These are phyloP conservation scores for Colletotrichum sp. DNA, from an alignment of 2,329 filamentous ascomycete species.

Conservation along the genomic window DNA sequence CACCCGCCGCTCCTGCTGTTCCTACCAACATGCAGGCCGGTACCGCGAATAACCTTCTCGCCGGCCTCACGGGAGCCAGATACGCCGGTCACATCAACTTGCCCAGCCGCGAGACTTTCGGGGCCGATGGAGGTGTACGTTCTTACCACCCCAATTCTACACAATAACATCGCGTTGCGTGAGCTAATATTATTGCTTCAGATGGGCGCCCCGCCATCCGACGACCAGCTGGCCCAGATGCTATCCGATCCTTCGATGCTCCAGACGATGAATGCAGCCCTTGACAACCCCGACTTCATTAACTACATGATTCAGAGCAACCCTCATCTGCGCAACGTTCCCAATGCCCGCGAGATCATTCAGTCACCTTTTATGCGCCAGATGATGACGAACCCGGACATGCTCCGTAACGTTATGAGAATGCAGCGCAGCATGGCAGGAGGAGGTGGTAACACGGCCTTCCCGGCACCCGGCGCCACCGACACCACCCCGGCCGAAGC, in stretches of 20 bases:
- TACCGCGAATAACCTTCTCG: slow-evolving; percentile 85
- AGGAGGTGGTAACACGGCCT: slow-evolving; percentile 57
- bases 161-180: neutral
- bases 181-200: slow-evolving; percentile 40
- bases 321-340: slow-evolving; percentile 77
- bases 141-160: neutral
- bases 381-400: slow-evolving; percentile 91
- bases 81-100: slow-evolving; percentile 93
- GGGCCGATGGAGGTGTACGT: slow-evolving; percentile 91
- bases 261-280: slow-evolving; percentile 89
- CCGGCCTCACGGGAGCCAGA: slow-evolving; percentile 87
- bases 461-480: slow-evolving; percentile 90
- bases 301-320: slow-evolving; percentile 95
- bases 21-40: slow-evolving; percentile 82
- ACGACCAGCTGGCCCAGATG: slow-evolving; percentile 83
- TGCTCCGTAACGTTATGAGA: slow-evolving; percentile 80
- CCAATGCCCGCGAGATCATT: slow-evolving; percentile 81
- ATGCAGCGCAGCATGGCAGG: slow-evolving; percentile 76
- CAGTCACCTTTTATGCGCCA: slow-evolving; percentile 86
- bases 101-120: slow-evolving; percentile 87
- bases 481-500: slow-evolving; percentile 74
- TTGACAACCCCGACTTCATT: slow-evolving; percentile 93
- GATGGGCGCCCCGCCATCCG: slow-evolving; percentile 88
- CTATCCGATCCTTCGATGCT: slow-evolving; percentile 87
- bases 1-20: slow-evolving; percentile 62